Evolutionary conservation across 2,329 filamentous ascomycete species (phyloP).

Genomic region (Botrytis hyacinthi): DNA sequence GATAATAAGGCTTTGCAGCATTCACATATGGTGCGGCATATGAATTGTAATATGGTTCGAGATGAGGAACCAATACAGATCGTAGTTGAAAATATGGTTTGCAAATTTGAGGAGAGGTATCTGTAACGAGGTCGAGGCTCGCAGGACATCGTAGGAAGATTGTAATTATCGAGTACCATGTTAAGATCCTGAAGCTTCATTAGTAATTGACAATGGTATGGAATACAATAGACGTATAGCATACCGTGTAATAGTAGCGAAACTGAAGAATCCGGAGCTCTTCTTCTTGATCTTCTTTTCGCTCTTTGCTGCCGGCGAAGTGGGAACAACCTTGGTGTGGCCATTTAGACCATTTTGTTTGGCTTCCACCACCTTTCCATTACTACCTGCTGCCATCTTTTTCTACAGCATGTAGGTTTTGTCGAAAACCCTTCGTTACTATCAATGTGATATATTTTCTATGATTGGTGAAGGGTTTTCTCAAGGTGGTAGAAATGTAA

Average conservation of each 20-base stretch:
- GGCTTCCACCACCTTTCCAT: slow-evolving; percentile 40
- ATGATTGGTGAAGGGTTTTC: slow-evolving; percentile 14
- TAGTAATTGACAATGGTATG: slow-evolving; percentile 7
- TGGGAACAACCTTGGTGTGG: slow-evolving; percentile 38
- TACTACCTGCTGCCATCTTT: slow-evolving; percentile 42
- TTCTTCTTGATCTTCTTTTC: slow-evolving; percentile 23
- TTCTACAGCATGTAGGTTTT: slow-evolving; percentile 32
- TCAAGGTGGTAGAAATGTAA: slow-evolving; percentile 2
- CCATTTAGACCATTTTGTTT: slow-evolving; percentile 41
- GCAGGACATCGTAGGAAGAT: slow-evolving; percentile 80
- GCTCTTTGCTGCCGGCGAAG: slow-evolving; percentile 34
- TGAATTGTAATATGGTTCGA: slow-evolving; percentile 80
- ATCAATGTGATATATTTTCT: background rate
- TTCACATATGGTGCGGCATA: slow-evolving; percentile 85
- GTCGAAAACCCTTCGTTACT: background rate
- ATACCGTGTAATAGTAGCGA: slow-evolving; percentile 56
- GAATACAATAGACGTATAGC: slow-evolving; percentile 22
- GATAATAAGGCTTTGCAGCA: slow-evolving; percentile 71
- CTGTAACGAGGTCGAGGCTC: slow-evolving; percentile 63
- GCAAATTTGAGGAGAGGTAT: slow-evolving; percentile 74
- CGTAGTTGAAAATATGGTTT: slow-evolving; percentile 73
- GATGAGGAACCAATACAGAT: slow-evolving; percentile 64
- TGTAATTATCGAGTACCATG: slow-evolving; percentile 84
- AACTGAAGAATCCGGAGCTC: slow-evolving; percentile 45
- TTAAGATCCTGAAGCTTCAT: slow-evolving; percentile 58